Evolutionary conservation across 768 basidiomycete species (phyloP).

Genomic region (Mycena rosella): DNA sequence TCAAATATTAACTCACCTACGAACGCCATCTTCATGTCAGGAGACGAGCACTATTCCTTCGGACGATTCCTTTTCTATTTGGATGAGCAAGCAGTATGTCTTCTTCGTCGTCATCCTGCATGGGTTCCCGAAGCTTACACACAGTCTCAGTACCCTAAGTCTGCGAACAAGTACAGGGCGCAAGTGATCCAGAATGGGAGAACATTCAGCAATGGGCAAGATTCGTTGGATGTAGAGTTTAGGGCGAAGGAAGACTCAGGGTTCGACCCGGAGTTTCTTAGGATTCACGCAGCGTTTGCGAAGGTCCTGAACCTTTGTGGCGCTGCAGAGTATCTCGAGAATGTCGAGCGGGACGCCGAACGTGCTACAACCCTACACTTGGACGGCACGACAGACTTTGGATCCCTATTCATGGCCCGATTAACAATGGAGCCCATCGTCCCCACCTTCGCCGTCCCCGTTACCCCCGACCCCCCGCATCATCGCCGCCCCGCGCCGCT

Average conservation of each 20-base stretch:
- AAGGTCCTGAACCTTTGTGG: no score
- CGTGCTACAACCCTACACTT: no score
- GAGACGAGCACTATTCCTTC: constrained; percentile 5
- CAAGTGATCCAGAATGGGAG: not conserved
- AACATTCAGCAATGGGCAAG: constrained; percentile 2
- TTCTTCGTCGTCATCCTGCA: not conserved
- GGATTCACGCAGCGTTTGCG: no score
- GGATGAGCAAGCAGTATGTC: constrained; percentile 6
- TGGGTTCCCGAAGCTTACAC: not conserved
- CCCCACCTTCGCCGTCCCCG: no score
- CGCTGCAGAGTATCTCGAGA: no score
- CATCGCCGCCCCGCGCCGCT: no score
- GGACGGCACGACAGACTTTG: no score
- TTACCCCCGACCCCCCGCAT: no score
- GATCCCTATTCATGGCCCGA: no score
- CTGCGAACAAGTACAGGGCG: constrained; percentile 9
- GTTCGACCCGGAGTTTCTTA: no score
- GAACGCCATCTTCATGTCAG: constrained; percentile 38
- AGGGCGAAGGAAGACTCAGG: not conserved
- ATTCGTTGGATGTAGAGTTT: not conserved
- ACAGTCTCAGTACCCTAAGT: constrained; percentile 1
- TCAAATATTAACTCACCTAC: constrained; percentile 34
- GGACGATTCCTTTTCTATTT: constrained; percentile 1
- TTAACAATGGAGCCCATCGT: no score
- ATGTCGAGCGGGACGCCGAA: no score